phyloP scores from a whole-genome alignment of 176 grass and related monocot species.

The Dendrocalamus sinicus region DNA sequence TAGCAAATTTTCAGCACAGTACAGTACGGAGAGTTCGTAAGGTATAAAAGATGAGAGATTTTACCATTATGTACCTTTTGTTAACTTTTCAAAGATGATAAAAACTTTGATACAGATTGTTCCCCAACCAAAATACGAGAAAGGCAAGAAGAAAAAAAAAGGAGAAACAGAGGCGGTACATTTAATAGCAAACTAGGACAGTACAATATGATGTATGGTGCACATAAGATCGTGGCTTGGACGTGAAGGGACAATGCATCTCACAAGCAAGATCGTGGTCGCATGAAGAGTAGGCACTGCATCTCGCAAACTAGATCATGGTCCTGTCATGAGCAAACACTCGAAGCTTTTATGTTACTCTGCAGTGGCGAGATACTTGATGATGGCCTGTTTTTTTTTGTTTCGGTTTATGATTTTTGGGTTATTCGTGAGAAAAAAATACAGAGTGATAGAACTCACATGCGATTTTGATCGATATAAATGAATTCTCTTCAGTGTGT shows the following conservation, averaged over 20 bases:
- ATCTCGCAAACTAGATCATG: constrained; percentile 30
- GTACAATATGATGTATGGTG: constrained; percentile 24
- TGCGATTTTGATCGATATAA: too few relatives aligned
- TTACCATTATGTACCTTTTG: too few relatives aligned
- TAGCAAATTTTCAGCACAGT: constrained; percentile 11
- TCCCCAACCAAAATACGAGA: constrained; percentile 12
- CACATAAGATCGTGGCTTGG: constrained; percentile 28
- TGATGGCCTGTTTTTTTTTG: too few relatives aligned
- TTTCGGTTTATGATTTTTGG: rapidly evolving
- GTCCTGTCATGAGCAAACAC: background rate
- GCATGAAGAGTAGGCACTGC: constrained; percentile 2
- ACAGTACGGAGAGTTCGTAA: constrained; percentile 15
- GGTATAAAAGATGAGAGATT: background rate
- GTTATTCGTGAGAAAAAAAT: too few relatives aligned
- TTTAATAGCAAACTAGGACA: background rate
- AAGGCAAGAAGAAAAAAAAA: background rate
- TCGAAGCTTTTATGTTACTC: background rate
- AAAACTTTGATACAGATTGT: background rate
- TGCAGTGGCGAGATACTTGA: background rate
- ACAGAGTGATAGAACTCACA: too few relatives aligned
- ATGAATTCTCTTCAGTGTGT: too few relatives aligned
- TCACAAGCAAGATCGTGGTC: constrained; percentile 19
- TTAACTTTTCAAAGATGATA: too few relatives aligned
- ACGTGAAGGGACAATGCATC: constrained; percentile 13
- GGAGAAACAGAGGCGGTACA: background rate